Percentiles rank a stretch among this genome's conserved stretches.
These are phyloP conservation scores for Sarocladium strictum DNA, from an alignment of 2,329 filamentous ascomycete species.

Conservation along the genomic window DNA sequence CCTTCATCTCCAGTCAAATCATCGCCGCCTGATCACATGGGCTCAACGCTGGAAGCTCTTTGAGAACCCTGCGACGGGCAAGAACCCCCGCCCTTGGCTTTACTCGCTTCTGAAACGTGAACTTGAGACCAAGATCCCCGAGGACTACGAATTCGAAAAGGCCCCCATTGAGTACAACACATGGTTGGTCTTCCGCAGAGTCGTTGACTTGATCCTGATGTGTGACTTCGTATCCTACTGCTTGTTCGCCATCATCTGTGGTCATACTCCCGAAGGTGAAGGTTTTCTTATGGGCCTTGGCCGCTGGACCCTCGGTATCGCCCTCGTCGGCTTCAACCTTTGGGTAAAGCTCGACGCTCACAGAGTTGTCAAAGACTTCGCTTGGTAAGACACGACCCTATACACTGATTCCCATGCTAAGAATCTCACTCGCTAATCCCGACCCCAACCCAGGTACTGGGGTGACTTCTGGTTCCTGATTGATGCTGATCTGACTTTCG, in stretches of 20 bases:
- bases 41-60: constrained; percentile 82
- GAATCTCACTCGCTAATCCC: neutral
- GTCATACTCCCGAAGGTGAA: constrained; percentile 68
- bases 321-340: constrained; percentile 85
- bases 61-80: constrained; percentile 71
- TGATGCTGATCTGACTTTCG: constrained; percentile 95
- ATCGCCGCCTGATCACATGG: constrained; percentile 81
- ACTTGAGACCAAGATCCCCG: constrained; percentile 87
- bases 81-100: constrained; percentile 75
- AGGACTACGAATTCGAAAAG: constrained; percentile 88
- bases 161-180: constrained; percentile 98
- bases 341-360: constrained; percentile 99
- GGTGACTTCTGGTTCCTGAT: constrained; percentile 99
- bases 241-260: constrained; percentile 88
- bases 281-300: constrained; percentile 58
- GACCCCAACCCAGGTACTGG: constrained; percentile 58
- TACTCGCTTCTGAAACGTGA: constrained; percentile 82
- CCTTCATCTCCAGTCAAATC: constrained; percentile 82
- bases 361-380: constrained; percentile 96
- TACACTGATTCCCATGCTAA: neutral
- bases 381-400: constrained; percentile 44
- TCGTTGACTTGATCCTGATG: constrained; percentile 97
- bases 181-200: constrained; percentile 90
- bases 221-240: constrained; percentile 98
- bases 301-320: constrained; percentile 74